phyloP scores from a whole-genome alignment of 1,284 basidiomycete genomes.

The Sporisorium iseilematis-ciliati region DNA sequence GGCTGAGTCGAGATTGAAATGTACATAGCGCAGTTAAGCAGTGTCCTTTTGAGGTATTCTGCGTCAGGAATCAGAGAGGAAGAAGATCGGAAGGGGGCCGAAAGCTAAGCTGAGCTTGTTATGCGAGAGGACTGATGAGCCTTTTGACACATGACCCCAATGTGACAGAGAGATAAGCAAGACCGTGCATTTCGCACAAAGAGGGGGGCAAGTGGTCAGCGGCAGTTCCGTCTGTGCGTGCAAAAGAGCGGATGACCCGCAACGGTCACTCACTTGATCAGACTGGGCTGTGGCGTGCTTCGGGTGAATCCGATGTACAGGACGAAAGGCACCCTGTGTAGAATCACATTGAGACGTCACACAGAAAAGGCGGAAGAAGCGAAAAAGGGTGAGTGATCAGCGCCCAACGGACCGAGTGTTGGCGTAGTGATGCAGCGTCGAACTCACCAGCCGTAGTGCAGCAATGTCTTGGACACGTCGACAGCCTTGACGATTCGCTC shows the following conservation, averaged over 20 bases:
- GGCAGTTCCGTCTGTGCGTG: background rate
- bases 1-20: constrained; percentile 1
- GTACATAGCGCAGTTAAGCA: constrained; percentile 15
- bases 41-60: constrained; percentile 13
- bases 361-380: background rate
- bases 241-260: constrained; percentile 3
- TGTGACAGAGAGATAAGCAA: background rate
- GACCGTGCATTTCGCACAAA: too few relatives aligned
- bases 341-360: background rate
- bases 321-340: constrained; percentile 65
- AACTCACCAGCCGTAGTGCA: constrained; percentile 66
- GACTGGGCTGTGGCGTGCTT: constrained; percentile 64
- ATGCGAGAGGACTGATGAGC: constrained; percentile 62
- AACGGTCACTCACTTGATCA: constrained; percentile 62
- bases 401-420: background rate
- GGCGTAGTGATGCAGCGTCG: background rate
- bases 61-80: background rate
- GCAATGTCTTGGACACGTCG: constrained; percentile 65
- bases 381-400: background rate
- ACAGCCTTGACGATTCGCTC: constrained; percentile 65
- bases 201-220: background rate
- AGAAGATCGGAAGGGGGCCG: constrained; percentile 24
- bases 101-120: constrained; percentile 7
- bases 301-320: constrained; percentile 67
- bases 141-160: constrained; percentile 23